These are phyloP conservation scores for Teratosphaeria destructans DNA, from an alignment of 2,329 filamentous ascomycete species.

Conservation along the genomic window DNA sequence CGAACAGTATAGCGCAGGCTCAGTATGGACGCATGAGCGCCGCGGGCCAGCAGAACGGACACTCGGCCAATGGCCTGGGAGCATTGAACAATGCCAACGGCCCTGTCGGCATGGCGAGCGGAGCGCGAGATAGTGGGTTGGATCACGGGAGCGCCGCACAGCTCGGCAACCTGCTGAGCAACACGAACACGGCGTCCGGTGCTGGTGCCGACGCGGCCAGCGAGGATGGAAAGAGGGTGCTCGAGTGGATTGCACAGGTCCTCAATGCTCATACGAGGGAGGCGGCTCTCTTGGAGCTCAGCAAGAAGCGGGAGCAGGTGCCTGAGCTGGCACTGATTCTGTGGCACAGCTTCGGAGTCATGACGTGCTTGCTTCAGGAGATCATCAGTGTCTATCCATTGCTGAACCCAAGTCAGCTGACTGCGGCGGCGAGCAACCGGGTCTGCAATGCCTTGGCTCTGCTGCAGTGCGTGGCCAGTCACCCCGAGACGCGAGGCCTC, in stretches of 20 bases:
- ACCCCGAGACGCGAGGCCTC: constrained; percentile 88
- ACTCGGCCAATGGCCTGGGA: neutral
- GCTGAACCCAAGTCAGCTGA: constrained; percentile 91
- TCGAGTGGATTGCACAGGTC: constrained; percentile 84
- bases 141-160: neutral
- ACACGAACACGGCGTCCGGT: neutral
- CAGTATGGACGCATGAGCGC: constrained; percentile 27
- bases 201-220: constrained; percentile 19
- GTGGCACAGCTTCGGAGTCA: constrained; percentile 93
- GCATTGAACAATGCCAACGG: neutral
- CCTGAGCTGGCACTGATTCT: constrained; percentile 90
- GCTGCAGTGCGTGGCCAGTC: constrained; percentile 91
- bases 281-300: constrained; percentile 83
- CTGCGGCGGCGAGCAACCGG: constrained; percentile 90
- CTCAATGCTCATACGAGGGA: constrained; percentile 81
- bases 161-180: neutral
- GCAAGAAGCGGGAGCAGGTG: constrained; percentile 97
- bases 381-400: constrained; percentile 98
- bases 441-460: constrained; percentile 95
- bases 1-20: constrained; percentile 31
- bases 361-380: constrained; percentile 94
- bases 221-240: constrained; percentile 86
- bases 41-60: neutral
- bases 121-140: neutral
- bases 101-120: neutral